A percentile compares a stretch with the other conserved stretches of the same genome.
phyloP scores from a whole-genome alignment of 805 yeast species.

The Metschnikowia reukaufii region DNA sequence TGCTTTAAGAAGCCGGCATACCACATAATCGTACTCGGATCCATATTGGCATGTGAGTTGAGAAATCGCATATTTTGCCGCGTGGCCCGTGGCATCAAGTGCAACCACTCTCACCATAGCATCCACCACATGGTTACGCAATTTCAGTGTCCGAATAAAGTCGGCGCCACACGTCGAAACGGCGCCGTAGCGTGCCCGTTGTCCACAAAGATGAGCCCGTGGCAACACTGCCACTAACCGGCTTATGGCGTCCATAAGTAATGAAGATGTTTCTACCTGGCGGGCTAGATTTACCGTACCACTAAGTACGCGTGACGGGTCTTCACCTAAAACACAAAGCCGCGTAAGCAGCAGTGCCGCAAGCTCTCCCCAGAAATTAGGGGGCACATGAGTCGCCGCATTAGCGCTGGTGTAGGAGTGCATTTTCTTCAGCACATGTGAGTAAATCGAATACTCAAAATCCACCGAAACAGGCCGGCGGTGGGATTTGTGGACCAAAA shows the following conservation, averaged over 20 bases:
- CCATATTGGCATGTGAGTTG: slow-evolving; percentile 27
- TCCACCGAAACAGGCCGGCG: slow-evolving; percentile 12
- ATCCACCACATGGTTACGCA: slow-evolving; percentile 55
- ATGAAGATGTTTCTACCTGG: slow-evolving; percentile 38
- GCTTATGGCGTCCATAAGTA: slow-evolving; percentile 28
- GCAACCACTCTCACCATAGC: slow-evolving; percentile 47
- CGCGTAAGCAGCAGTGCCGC: slow-evolving; percentile 59
- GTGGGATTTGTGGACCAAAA: slow-evolving; percentile 19
- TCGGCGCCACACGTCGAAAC: slow-evolving; percentile 33
- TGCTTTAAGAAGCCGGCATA: slow-evolving; percentile 40
- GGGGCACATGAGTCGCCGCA: slow-evolving; percentile 17
- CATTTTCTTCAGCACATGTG: slow-evolving; percentile 10
- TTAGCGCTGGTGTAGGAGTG: slow-evolving; percentile 17
- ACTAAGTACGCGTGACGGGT: slow-evolving; percentile 54
- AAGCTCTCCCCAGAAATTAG: slow-evolving; percentile 57
- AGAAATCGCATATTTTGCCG: slow-evolving; percentile 33
- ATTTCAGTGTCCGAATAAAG: slow-evolving; percentile 28
- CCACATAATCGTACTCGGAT: slow-evolving; percentile 27
- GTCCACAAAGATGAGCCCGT: slow-evolving; percentile 48
- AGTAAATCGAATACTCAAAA: slow-evolving; percentile 11
- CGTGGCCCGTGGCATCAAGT: slow-evolving; percentile 34
- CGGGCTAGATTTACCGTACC: slow-evolving; percentile 48
- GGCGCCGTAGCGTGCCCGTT: slow-evolving; percentile 34
- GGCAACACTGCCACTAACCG: slow-evolving; percentile 47
- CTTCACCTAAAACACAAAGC: slow-evolving; percentile 51